Conservation (phyloP, 495 filamentous ascomycete species). For the Penicillium egyptiacum region DNA sequence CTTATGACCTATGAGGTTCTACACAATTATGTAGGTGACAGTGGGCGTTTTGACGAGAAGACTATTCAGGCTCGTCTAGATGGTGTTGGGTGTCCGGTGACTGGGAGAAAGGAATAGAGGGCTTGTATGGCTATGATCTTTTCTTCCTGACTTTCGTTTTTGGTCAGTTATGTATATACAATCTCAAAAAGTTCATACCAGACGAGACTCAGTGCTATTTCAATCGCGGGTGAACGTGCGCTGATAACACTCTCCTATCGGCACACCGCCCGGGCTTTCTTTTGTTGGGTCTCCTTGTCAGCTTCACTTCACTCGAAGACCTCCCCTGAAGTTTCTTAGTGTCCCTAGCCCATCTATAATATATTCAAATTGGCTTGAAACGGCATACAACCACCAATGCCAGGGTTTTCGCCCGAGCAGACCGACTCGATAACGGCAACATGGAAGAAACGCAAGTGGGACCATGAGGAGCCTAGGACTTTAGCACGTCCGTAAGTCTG, state of each 20-base stretch:
- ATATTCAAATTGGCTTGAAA: constrained; percentile 10
- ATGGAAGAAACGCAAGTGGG: constrained; percentile 41
- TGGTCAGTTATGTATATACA: not conserved
- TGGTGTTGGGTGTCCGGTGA: constrained; percentile 21
- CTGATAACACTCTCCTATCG: constrained; percentile 9
- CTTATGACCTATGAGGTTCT: constrained; percentile 71
- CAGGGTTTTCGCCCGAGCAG: constrained; percentile 28
- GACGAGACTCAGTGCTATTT: not conserved
- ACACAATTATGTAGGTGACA: constrained; percentile 48
- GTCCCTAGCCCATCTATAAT: not conserved
- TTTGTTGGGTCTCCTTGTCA: constrained; percentile 6
- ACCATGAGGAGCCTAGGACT: constrained; percentile 30
- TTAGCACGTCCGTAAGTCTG: constrained; percentile 32
- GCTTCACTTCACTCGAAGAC: not conserved
- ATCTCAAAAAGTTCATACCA: not conserved
- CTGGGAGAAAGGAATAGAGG: not conserved
- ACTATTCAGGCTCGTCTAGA: constrained; percentile 45
- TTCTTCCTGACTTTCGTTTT: not conserved
- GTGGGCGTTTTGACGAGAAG: constrained; percentile 45
- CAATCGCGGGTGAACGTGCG: not conserved
- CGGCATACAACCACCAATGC: constrained; percentile 19
- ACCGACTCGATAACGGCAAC: constrained; percentile 18
- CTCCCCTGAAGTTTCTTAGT: not conserved
- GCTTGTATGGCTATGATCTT: not conserved
- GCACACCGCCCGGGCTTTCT: constrained; percentile 10